Percentiles rank a stretch among this genome's conserved stretches.
Conservation (phyloP, 495 filamentous ascomycete genomes). For the Penicillium malachiteum region DNA sequence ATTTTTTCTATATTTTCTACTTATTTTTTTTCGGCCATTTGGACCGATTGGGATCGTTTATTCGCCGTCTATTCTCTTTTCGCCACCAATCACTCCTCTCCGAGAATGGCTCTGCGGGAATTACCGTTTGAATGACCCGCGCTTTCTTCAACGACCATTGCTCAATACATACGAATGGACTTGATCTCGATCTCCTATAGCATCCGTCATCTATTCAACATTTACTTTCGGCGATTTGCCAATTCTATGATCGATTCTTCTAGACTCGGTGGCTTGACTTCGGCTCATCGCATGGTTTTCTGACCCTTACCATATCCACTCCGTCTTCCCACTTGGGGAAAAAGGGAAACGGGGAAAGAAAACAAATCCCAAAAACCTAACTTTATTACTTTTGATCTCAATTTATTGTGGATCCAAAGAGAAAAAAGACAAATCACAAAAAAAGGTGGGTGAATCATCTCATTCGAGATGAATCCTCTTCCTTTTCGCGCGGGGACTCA, state of each 20-base stretch:
- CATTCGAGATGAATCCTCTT: constrained; percentile 23
- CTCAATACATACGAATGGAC: too few species aligned
- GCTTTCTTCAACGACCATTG: background rate
- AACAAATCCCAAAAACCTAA: background rate
- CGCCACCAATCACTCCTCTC: background rate
- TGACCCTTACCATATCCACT: background rate
- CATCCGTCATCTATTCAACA: background rate
- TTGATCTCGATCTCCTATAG: too few species aligned
- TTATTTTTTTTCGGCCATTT: background rate
- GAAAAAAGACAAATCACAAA: too few species aligned
- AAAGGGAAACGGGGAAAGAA: constrained; percentile 37
- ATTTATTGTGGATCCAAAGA: too few species aligned
- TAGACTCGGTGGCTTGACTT: background rate
- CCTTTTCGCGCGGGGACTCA: constrained; percentile 17
- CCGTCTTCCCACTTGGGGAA: constrained; percentile 16
- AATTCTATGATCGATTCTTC: constrained; percentile 3
- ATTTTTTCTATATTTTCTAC: constrained; percentile 5
- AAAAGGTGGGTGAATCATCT: background rate
- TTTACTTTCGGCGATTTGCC: constrained; percentile 5
- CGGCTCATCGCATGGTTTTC: background rate
- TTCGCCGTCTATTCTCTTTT: constrained; percentile 8
- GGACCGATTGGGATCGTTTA: constrained; percentile 1
- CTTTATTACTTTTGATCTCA: background rate
- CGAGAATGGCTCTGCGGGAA: constrained; percentile 13
- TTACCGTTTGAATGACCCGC: constrained; percentile 5